Percentiles rank a stretch among this genome's conserved stretches.
phyloP scores from a whole-genome alignment of 2,329 filamentous ascomycete genomes.

The Cercospora brassicicola region DNA sequence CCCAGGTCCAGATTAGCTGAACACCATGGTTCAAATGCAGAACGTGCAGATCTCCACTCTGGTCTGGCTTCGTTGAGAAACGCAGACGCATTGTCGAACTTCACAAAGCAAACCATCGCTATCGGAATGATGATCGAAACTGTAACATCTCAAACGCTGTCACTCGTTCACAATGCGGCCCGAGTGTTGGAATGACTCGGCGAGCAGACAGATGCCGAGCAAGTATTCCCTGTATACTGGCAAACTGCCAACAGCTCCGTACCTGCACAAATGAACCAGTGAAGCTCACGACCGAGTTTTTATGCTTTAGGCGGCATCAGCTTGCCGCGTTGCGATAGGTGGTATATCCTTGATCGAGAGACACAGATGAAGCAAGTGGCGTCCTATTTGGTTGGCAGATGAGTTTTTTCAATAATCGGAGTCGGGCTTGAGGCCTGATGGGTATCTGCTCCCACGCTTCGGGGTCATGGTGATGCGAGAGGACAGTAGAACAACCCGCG shows the following conservation, averaged over 20 bases:
- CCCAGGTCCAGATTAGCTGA: not conserved
- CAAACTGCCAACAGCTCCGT: not conserved
- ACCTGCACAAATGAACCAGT: not conserved
- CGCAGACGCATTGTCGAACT: not conserved
- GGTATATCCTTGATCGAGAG: not conserved
- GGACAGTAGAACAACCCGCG: not conserved
- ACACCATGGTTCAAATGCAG: not conserved
- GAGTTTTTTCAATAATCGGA: not conserved
- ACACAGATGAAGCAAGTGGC: not conserved
- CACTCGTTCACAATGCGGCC: not conserved
- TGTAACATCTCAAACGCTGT: not conserved
- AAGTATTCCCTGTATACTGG: not conserved
- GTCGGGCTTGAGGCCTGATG: not conserved
- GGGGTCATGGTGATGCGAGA: not conserved
- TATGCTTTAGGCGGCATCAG: not conserved
- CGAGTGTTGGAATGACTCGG: not conserved
- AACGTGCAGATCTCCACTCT: not conserved
- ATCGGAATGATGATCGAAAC: not conserved
- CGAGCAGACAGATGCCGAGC: not conserved
- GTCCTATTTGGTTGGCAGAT: not conserved
- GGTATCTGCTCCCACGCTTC: not conserved
- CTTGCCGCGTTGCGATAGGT: not conserved
- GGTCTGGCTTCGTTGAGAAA: not conserved
- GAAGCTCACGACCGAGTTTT: not conserved
- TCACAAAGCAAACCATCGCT: not conserved